phyloP scores from a whole-genome alignment of 2,329 filamentous ascomycete genomes.

The Ophiostoma australiae region DNA sequence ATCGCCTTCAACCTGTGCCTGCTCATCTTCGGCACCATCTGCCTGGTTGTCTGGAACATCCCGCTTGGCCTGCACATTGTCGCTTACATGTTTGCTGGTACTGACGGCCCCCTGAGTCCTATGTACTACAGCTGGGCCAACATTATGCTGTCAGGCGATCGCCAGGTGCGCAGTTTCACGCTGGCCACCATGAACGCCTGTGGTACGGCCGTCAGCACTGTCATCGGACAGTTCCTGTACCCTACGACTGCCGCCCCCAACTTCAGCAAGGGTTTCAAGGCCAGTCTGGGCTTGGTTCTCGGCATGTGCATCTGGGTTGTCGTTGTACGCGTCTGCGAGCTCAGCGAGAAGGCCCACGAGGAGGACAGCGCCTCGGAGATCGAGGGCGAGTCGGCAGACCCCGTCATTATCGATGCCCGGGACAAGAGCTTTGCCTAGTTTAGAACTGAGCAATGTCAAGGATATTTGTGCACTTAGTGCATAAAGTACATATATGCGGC shows the following conservation, averaged over 20 bases:
- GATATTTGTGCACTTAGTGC: neutral
- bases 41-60: constrained; percentile 34
- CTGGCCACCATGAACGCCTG: constrained; percentile 32
- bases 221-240: constrained; percentile 36
- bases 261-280: constrained; percentile 32
- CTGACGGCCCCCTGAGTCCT: constrained; percentile 36
- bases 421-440: constrained; percentile 13
- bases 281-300: constrained; percentile 30
- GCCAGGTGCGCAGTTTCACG: constrained; percentile 30
- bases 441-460: neutral
- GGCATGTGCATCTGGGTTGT: constrained; percentile 24
- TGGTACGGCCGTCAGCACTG: constrained; percentile 33
- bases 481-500: neutral
- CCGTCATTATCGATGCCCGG: neutral
- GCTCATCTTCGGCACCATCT: constrained; percentile 34
- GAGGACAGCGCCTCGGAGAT: neutral
- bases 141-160: constrained; percentile 27
- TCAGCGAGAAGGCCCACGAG: constrained; percentile 11
- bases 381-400: neutral
- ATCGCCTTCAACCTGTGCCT: constrained; percentile 28
- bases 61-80: constrained; percentile 34
- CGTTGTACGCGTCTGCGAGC: constrained; percentile 22
- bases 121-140: constrained; percentile 32
- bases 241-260: constrained; percentile 34
- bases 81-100: constrained; percentile 36